Evolutionary conservation across 768 basidiomycete species (phyloP).

Genomic region (Boletus patriciae): DNA sequence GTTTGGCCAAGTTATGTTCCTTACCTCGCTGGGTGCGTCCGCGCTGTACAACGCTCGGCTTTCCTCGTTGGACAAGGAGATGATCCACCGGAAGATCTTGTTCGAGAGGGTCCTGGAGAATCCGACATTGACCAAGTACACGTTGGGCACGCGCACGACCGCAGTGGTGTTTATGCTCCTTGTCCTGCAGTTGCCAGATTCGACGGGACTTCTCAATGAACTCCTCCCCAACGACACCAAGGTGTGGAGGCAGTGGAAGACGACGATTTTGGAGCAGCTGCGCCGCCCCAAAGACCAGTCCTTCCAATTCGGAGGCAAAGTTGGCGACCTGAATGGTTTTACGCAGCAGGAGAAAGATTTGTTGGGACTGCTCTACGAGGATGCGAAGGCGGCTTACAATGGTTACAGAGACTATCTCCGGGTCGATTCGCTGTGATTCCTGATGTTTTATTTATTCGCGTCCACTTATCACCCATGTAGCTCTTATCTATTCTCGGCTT

Average conservation of each 20-base stretch:
- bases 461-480: not conserved
- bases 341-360: conserved; percentile 11
- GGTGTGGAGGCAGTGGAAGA: conserved; percentile 24
- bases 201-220: conserved; percentile 11
- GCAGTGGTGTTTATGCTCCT: conserved; percentile 19
- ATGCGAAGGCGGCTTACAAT: conserved; percentile 11
- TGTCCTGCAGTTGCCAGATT: conserved; percentile 8
- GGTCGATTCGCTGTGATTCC: not conserved
- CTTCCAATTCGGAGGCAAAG: not conserved
- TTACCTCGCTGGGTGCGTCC: conserved; percentile 26
- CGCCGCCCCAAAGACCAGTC: not conserved
- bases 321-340: not conserved
- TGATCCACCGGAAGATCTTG: conserved; percentile 14
- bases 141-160: conserved; percentile 15
- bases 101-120: conserved; percentile 10
- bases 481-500: not conserved
- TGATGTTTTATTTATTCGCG: not conserved
- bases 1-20: conserved; percentile 34
- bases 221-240: conserved; percentile 22
- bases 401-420: conserved; percentile 13
- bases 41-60: conserved; percentile 25
- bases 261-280: conserved; percentile 5
- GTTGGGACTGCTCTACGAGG: conserved; percentile 10
- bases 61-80: conserved; percentile 34
- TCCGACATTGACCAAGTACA: conserved; percentile 17